Conservation (phyloP, 257 asterid genomes). For the Linderniella brevidens region DNA sequence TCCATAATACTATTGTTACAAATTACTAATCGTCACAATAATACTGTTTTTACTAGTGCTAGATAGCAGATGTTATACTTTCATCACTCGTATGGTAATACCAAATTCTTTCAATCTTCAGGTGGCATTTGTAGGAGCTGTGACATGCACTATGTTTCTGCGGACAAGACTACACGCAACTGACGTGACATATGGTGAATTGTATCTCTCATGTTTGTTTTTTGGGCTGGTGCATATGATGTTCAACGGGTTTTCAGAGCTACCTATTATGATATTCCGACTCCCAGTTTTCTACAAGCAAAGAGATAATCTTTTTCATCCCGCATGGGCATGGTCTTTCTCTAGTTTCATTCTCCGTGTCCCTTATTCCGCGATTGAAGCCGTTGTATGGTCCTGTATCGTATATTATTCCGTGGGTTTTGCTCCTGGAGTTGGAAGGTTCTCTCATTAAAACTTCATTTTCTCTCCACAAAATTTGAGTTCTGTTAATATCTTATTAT, state of each 20-base stretch:
- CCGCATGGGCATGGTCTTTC: conserved; percentile 84
- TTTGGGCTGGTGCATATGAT: conserved; percentile 75
- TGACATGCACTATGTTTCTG: conserved; percentile 68
- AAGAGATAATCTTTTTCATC: conserved; percentile 77
- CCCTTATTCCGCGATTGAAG: conserved; percentile 73
- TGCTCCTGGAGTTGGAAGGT: conserved; percentile 72
- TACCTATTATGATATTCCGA: conserved; percentile 65
- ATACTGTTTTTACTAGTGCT: no score
- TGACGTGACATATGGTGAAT: conserved; percentile 40
- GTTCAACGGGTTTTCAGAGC: conserved; percentile 89
- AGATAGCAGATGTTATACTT: no score
- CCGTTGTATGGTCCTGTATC: conserved; percentile 60
- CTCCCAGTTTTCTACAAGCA: conserved; percentile 91
- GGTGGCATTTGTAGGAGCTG: conserved; percentile 78
- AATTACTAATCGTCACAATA: no score
- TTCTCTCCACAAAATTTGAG: neutral
- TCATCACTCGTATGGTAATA: neutral
- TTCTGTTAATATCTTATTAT: conserved; percentile 9
- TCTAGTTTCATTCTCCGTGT: conserved; percentile 59
- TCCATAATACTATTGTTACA: no score
- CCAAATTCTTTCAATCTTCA: conserved; percentile 11
- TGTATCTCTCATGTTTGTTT: conserved; percentile 60
- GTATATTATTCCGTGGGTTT: conserved; percentile 72
- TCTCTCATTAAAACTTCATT: conserved; percentile 7
- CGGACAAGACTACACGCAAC: conserved; percentile 62